Evolutionary conservation across 495 filamentous ascomycete genomes (phyloP).

Genomic region (Endocarpon pusillum): DNA sequence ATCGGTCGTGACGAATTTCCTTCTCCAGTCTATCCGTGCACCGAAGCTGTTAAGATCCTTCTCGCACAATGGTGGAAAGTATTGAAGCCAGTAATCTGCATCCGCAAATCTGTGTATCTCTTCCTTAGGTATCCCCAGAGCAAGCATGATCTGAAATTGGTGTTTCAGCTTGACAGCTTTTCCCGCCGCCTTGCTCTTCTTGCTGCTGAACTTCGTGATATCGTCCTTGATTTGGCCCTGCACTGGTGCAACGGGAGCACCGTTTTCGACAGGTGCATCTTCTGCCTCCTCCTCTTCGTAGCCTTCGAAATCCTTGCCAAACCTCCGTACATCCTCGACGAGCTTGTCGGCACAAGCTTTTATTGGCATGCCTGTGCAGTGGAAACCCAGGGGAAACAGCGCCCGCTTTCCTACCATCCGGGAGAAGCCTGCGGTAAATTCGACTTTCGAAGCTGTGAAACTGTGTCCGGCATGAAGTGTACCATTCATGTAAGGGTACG

Average conservation of each 20-base stretch:
- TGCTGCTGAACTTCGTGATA: constrained; percentile 76
- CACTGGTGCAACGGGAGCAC: constrained; percentile 31
- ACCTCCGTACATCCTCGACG: constrained; percentile 69
- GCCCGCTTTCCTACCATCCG: constrained; percentile 78
- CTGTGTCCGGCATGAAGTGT: constrained; percentile 82
- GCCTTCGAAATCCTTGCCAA: constrained; percentile 71
- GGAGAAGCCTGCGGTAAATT: constrained; percentile 70
- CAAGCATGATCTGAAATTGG: constrained; percentile 79
- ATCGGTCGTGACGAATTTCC: constrained; percentile 86
- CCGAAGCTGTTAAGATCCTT: constrained; percentile 72
- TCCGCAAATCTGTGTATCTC: constrained; percentile 90
- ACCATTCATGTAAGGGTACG: constrained; percentile 95
- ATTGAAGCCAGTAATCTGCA: constrained; percentile 69
- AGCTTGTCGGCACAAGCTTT: constrained; percentile 96
- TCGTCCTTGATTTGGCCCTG: constrained; percentile 50
- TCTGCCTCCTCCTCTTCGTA: constrained; percentile 45
- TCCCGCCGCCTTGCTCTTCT: constrained; percentile 85
- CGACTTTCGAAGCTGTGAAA: constrained; percentile 78
- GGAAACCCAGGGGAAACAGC: constrained; percentile 82
- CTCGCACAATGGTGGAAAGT: constrained; percentile 71
- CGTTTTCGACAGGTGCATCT: constrained; percentile 15
- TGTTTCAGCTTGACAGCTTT: constrained; percentile 85
- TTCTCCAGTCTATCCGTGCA: constrained; percentile 77
- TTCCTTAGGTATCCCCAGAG: constrained; percentile 62
- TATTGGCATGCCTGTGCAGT: constrained; percentile 96